Evolutionary conservation across 148 eudicot species (phyloP), one percentile per base, ranked within the genome.

Genomic region (Limonium bicolor): DNA sequence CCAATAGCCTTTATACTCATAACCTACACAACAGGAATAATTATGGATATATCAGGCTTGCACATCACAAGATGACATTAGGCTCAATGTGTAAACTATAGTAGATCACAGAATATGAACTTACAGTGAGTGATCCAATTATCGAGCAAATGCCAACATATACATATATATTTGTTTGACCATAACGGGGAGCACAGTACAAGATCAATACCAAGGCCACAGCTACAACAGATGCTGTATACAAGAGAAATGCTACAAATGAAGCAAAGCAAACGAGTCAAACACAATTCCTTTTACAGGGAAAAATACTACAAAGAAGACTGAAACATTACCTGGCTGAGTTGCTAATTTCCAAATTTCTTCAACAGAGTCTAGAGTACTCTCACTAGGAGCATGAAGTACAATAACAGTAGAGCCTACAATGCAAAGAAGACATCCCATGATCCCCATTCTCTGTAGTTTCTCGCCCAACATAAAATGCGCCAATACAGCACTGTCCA

Each of bases 1-100:
- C 96, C 96, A 50, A 88, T 66, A 43, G 96, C 96, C 69, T 88
- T 88, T 5, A 88, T 63, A 57, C 96, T 88, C 94, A 88, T 88
- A 51, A 88, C 96, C 96, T 88, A 70, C 69, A 67, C 64, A 46
- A 31, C 9, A 55, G 31, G 28, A 50, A 38, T 31, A 40, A 42
- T 48, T 22, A 29, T 33, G 20, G 20, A 46, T 50, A 41, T 24
- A 36, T 10, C 22, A 27, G 6, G 13, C 33, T 32, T 29, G 12
- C 33, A 29, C 7, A 7, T 7, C 10, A 29, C 12, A 29, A 1
- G 4, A 29, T 7, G 12, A 0, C 10, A 29, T 7, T 29, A 29
- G 12, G 33, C 7, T 1, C 33, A 29, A 0, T 29, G 12, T 11
- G 7, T n/a, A 42, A 42, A 42, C 15, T 23, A 13, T 42, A 22